These are phyloP conservation scores for Dothistroma septosporum DNA, from an alignment of 2,329 filamentous ascomycete genomes.

Conservation along the genomic window DNA sequence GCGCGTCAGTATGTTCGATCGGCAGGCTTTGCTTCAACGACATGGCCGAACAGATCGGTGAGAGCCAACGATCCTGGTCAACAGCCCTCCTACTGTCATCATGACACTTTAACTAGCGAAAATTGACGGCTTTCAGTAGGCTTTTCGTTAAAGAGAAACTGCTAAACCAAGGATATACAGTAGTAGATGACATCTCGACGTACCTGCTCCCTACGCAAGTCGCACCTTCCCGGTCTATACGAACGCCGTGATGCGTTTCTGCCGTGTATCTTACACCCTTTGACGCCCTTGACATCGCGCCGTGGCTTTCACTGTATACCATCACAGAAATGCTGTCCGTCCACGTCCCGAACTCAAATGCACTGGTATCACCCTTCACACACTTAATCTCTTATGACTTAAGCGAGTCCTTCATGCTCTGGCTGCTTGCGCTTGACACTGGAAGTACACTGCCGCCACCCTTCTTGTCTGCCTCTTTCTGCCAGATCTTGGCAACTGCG, in stretches of 20 bases:
- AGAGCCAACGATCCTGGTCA: no score
- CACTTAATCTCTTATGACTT: slow-evolving; percentile 53
- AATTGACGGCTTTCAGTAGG: no score
- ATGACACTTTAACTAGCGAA: no score
- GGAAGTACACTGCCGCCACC: slow-evolving; percentile 61
- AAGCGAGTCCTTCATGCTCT: slow-evolving; percentile 81
- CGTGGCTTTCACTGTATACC: not conserved
- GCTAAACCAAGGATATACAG: not conserved
- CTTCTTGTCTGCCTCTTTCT: slow-evolving; percentile 55
- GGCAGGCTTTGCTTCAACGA: no score
- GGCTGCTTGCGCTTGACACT: slow-evolving; percentile 70
- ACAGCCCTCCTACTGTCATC: no score
- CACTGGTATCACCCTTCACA: not conserved
- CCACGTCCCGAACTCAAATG: not conserved
- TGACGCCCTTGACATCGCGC: not conserved
- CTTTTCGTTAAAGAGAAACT: not conserved
- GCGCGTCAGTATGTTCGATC: no score
- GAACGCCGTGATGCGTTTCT: not conserved
- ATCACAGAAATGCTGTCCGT: not conserved
- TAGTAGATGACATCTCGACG: not conserved
- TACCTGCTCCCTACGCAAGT: not conserved
- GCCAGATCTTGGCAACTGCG: slow-evolving; percentile 77
- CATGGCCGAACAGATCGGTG: no score
- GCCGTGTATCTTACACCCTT: slow-evolving; percentile 3
- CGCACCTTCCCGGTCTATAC: not conserved